These are phyloP conservation scores for Talaromyces sp. DNA, from an alignment of 2,329 filamentous ascomycete species.

Conservation along the genomic window DNA sequence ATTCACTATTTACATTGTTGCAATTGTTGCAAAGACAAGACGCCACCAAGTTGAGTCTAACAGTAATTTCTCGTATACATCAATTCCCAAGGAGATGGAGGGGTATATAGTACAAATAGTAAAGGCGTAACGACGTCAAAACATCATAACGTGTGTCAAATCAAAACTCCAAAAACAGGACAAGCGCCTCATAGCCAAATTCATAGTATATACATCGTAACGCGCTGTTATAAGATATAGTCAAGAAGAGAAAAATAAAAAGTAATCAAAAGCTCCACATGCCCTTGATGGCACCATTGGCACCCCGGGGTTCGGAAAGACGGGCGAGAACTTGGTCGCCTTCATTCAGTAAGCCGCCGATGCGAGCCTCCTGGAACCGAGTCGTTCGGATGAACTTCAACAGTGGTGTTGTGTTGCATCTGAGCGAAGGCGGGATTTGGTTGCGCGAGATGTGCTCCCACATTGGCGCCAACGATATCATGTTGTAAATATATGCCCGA, in stretches of 20 bases:
- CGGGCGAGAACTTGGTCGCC: constrained; percentile 26
- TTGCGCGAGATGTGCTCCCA: constrained; percentile 14
- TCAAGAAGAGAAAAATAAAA: constrained; percentile 1
- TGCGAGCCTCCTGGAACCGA: constrained; percentile 18
- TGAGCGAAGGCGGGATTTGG: constrained; percentile 14
- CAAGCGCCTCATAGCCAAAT: constrained; percentile 4
- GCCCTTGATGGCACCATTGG: constrained; percentile 15
- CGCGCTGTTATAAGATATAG: not conserved
- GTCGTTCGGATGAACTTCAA: constrained; percentile 24
- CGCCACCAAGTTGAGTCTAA: not conserved
- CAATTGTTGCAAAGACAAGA: not conserved
- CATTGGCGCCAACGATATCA: constrained; percentile 15
- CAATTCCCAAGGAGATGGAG: not conserved
- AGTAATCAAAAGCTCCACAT: constrained; percentile 21
- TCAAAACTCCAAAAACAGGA: constrained; percentile 16
- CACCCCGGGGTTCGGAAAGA: constrained; percentile 18
- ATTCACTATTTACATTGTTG: not conserved
- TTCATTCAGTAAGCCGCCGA: constrained; percentile 32
- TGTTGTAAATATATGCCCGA: constrained; percentile 18
- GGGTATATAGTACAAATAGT: constrained; percentile 7
- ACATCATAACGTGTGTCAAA: constrained; percentile 11
- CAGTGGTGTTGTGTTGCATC: constrained; percentile 22
- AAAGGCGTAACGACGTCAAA: constrained; percentile 1
- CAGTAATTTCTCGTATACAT: not conserved
- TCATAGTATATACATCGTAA: constrained; percentile 10